These are phyloP conservation scores for Backusella sp. DNA, from an alignment of 192 early-diverging fungal species.

Conservation along the genomic window DNA sequence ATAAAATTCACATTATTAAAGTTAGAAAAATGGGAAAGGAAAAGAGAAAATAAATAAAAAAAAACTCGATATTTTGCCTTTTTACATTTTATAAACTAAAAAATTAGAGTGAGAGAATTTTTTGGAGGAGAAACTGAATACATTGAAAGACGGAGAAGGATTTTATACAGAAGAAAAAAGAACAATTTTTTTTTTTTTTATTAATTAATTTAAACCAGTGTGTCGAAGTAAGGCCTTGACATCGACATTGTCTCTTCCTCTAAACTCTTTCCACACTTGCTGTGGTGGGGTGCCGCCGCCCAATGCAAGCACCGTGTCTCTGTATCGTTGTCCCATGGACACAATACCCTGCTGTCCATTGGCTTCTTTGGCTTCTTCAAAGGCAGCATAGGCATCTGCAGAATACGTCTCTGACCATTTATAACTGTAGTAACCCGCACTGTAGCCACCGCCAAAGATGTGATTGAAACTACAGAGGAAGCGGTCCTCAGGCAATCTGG, in stretches of 20 bases:
- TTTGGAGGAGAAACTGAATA: no score
- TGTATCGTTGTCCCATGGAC: conserved; percentile 46
- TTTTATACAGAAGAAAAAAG: neutral
- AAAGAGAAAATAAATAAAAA: conserved; percentile 44
- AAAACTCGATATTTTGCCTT: no score
- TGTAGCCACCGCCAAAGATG: conserved; percentile 60
- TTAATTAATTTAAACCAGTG: conserved; percentile 35
- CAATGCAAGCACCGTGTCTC: conserved; percentile 56
- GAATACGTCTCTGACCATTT: conserved; percentile 64
- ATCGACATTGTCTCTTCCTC: conserved; percentile 48
- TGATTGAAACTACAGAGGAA: conserved; percentile 60
- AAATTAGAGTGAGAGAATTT: no score
- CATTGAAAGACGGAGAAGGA: neutral
- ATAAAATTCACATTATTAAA: no score
- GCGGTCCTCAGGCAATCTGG: conserved; percentile 47
- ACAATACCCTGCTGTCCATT: conserved; percentile 3
- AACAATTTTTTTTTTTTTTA: neutral
- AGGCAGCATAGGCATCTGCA: conserved; percentile 59
- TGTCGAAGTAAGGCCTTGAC: conserved; percentile 55
- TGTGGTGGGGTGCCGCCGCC: conserved; percentile 54
- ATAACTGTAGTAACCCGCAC: conserved; percentile 62
- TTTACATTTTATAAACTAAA: no score
- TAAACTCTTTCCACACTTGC: conserved; percentile 53
- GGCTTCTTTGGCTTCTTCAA: conserved; percentile 44
- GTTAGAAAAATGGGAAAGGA: conserved; percentile 33